Evolutionary conservation across 164 flowering plant genomes (phyloP), one percentile per base, ranked within the genome.

Genomic region (Warburgia ugandensis): DNA sequence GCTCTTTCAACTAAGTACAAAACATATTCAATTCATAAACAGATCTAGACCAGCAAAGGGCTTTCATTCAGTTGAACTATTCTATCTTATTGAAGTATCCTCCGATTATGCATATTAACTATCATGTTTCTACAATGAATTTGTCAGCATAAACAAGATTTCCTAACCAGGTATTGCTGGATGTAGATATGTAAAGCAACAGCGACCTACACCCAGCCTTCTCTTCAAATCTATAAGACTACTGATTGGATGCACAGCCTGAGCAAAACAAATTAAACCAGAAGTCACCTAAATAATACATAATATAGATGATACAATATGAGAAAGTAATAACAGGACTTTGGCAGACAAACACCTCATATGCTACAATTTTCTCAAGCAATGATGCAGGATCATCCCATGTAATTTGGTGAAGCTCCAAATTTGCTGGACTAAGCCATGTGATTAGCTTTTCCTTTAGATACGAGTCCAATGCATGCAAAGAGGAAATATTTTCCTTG

Each of bases 161-260:
- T 42, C 30, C 78, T 64, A 57, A 91, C 97, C 94, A 40, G 97
- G 94, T 47, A 91, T 77, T 43, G 95, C 80, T 8, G 94, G 85
- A 72, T 91, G 96, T 35, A 91, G 67, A 66, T 91, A 91, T 62
- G 92, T 94, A 74, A 91, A 91, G 66, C 97, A 91, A 21, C 97
- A 94, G 8, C 89, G 95, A 23, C 97, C 97, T 19, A 83, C 64
- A 36, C 96, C 97, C 50, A 91, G 68, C 66, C 96, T 91, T 72
- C 94, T 80, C 68, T 91, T 90, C 43, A 91, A 81, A 72, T 91
- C 97, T 37, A 78, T 40, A 51, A 86, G 94, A 63, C 71, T 86
- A 68, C 86, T 91, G 57, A 91, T 91, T 30, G 97, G 97, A 69
- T 91, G 97, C 60, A 91, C 97, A 53, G 97, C 97, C 97, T 91